A percentile compares a stretch with the other conserved stretches of the same genome.
Evolutionary conservation across 441 rosid species (phyloP).

Genomic region (Sinapis alba): DNA sequence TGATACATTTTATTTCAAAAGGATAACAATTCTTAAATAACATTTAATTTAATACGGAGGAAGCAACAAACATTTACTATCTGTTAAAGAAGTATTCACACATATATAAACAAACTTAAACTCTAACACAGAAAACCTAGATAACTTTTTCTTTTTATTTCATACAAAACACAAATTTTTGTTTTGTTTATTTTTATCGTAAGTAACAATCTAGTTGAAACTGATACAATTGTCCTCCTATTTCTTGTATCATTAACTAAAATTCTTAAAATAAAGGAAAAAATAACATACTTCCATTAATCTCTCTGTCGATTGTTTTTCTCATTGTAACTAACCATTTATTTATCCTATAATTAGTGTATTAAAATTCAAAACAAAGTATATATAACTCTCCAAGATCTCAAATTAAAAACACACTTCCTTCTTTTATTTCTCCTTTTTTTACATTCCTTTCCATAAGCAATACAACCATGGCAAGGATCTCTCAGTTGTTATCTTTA

Average conservation of each 20-base stretch:
- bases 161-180: too few relatives aligned
- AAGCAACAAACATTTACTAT: background rate
- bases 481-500: conserved; percentile 31
- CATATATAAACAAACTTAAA: background rate
- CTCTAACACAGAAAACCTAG: background rate
- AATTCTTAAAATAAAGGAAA: conserved; percentile 1
- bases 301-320: background rate
- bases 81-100: background rate
- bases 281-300: conserved; percentile 17
- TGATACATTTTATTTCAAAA: background rate
- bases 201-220: background rate
- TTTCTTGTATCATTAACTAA: background rate
- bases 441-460: background rate
- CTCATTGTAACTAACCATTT: background rate
- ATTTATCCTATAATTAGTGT: conserved; percentile 11
- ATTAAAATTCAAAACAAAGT: background rate
- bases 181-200: background rate
- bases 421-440: background rate
- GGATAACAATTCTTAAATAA: background rate
- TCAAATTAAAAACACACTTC: conserved; percentile 15
- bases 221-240: background rate
- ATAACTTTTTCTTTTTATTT: background rate
- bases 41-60: background rate
- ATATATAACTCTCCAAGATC: conserved; percentile 22
- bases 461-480: conserved; percentile 33